Conservation (phyloP, 768 basidiomycete species). For the Kockovaella imperatae region DNA sequence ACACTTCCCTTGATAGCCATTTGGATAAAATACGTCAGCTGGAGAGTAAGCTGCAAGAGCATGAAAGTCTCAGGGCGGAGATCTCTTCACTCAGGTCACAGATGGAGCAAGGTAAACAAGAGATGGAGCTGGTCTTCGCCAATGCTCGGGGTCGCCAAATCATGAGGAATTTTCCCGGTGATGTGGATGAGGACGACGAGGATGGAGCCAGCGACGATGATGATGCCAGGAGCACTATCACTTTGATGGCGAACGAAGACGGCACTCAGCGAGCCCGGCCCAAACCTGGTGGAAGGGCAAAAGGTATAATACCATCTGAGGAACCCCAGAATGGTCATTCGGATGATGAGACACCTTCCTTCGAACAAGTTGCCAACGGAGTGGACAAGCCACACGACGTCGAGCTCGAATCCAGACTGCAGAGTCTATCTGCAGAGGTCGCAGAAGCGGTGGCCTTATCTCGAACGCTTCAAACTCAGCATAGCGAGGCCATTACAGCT, state of each 20-base stretch:
- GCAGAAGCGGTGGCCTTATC: constrained; percentile 68
- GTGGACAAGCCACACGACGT: constrained; percentile 49
- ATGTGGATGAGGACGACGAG: constrained; percentile 48
- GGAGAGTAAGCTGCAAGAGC: constrained; percentile 71
- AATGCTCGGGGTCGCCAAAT: constrained; percentile 15
- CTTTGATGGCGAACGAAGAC: constrained; percentile 50
- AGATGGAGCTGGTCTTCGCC: constrained; percentile 47
- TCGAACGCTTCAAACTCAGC: constrained; percentile 65
- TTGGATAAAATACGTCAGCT: constrained; percentile 70
- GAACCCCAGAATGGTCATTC: constrained; percentile 7
- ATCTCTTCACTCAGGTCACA: constrained; percentile 61
- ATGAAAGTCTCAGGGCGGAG: constrained; percentile 73
- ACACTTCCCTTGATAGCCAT: constrained; percentile 64
- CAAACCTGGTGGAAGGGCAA: constrained; percentile 50
- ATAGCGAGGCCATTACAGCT: constrained; percentile 59
- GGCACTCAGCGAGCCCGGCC: constrained; percentile 47
- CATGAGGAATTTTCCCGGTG: neutral
- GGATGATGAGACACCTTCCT: no score
- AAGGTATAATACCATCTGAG: no score
- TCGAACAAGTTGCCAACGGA: no score
- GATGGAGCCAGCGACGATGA: constrained; percentile 51
- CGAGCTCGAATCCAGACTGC: constrained; percentile 59
- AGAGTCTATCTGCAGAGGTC: constrained; percentile 61
- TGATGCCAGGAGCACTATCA: constrained; percentile 63
- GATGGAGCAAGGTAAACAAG: constrained; percentile 55